A percentile compares a stretch with the other conserved stretches of the same genome.
Evolutionary conservation across 768 basidiomycete genomes (phyloP).

Genomic region (Boletellus sp.): DNA sequence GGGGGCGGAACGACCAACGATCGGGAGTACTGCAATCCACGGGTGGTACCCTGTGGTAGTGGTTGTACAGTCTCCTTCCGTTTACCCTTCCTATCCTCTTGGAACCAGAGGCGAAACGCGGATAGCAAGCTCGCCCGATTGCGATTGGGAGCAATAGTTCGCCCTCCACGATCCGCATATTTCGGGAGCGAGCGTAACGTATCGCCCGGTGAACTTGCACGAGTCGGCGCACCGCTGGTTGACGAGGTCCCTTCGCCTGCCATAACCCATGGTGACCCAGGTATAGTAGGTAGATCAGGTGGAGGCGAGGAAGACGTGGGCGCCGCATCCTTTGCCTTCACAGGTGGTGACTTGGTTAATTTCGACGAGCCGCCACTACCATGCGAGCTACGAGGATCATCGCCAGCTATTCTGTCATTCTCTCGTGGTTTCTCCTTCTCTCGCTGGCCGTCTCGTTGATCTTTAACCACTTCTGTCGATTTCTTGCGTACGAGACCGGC

Average conservation of each 20-base stretch:
- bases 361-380: constrained; percentile 57
- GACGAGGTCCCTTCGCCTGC: constrained; percentile 43
- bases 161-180: constrained; percentile 33
- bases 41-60: constrained; percentile 19
- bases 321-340: constrained; percentile 47
- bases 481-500: constrained; percentile 83
- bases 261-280: constrained; percentile 74
- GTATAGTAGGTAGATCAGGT: constrained; percentile 34
- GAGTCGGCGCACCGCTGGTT: constrained; percentile 40
- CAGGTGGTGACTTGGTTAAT: constrained; percentile 66
- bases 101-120: constrained; percentile 88
- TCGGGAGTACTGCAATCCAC: constrained; percentile 24
- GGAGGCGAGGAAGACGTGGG: constrained; percentile 50
- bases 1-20: constrained; percentile 24
- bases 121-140: constrained; percentile 80
- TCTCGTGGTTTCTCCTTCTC: constrained; percentile 42
- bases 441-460: constrained; percentile 50
- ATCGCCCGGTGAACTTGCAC: constrained; percentile 51
- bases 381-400: constrained; percentile 64
- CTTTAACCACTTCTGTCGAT: constrained; percentile 67
- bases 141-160: constrained; percentile 39
- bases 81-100: constrained; percentile 87
- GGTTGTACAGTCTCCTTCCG: constrained; percentile 48
- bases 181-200: constrained; percentile 48
- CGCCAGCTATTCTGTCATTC: constrained; percentile 41